Base-by-base conservation (phyloP, 306 rosid species). In the Castanea sativa region DNA sequence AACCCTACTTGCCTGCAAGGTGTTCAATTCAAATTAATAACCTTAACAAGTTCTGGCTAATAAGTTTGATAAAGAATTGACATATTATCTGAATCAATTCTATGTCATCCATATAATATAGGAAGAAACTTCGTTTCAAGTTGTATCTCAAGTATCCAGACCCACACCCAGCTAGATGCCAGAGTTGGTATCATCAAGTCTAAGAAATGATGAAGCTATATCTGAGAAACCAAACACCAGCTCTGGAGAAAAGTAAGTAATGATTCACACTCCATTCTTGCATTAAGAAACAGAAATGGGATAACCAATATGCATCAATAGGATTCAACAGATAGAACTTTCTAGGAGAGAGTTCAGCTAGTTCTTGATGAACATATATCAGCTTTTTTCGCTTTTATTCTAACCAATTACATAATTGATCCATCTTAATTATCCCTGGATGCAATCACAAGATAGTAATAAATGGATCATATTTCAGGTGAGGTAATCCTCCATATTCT, bases 1-100 rank as follows among this genome's bases (percentile, higher is more conserved):
- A 70, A 88, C 96, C 73, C 64, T 91, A 78, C 99, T 91, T 8
- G 96, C 99, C 98, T 92, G 92, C 76, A 83, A 87, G 14, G 64
- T 60, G 56, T 65, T 67, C 49, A 52, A 33, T 53, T 87, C 73
- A 65, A 73, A 23, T 83, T 64, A 83, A 55, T 21, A 10, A 76
- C 73, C 51, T 19, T 18, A 19, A 29, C 14, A 32, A 32, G 71
- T 30, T 63, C 30, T 65, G 23, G 13, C 45, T 16, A 15, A 32
- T 13, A 12, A 16, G 41, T 29, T 29, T 29, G 4, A 29, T 7
- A 33, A 30, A 63, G 43, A 63, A 13, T 29, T 63, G 21, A 63
- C 32, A 63, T 30, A 38, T 63, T 29, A 63, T 63, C 38, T 11
- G 14, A 63, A 29, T 30, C 69, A 67, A 20, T 35, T 73, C 33